Percentiles rank a stretch among this genome's conserved stretches.
These are phyloP conservation scores for Pseudotulostoma volvatum DNA, from an alignment of 495 filamentous ascomycete species.

Conservation along the genomic window DNA sequence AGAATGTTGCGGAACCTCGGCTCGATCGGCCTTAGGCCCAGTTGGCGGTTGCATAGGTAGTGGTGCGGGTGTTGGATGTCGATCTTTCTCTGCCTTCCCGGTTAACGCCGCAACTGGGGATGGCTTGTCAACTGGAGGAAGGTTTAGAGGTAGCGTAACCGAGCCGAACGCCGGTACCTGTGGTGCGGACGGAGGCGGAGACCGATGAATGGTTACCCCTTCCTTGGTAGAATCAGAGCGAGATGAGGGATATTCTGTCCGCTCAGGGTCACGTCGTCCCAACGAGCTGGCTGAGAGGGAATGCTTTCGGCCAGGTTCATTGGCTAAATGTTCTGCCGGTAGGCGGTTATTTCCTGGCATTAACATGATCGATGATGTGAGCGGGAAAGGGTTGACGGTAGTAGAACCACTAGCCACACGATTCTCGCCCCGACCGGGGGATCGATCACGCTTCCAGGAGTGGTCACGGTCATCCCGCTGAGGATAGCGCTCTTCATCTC, in stretches of 20 bases:
- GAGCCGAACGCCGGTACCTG: slow-evolving; percentile 74
- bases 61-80: slow-evolving; percentile 8
- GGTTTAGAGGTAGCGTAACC: slow-evolving; percentile 19
- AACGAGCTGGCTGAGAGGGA: slow-evolving; percentile 7
- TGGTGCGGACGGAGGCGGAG: slow-evolving; percentile 64
- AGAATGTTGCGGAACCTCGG: slow-evolving; percentile 7
- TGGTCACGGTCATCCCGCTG: slow-evolving; percentile 41
- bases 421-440: slow-evolving; percentile 26
- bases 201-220: slow-evolving; percentile 17
- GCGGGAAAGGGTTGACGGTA: slow-evolving; percentile 7
- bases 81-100: slow-evolving; percentile 19
- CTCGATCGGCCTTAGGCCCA: slow-evolving; percentile 23
- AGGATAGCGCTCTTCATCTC: slow-evolving; percentile 22
- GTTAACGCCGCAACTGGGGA: slow-evolving; percentile 19
- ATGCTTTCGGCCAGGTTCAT: slow-evolving; percentile 26
- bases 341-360: slow-evolving; percentile 5
- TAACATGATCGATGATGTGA: slow-evolving; percentile 6
- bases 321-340: slow-evolving; percentile 14
- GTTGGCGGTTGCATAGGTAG: slow-evolving; percentile 20
- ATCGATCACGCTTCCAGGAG: slow-evolving; percentile 36
- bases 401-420: slow-evolving; percentile 21
- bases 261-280: slow-evolving; percentile 26
- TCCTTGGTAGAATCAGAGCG: slow-evolving; percentile 28
- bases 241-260: slow-evolving; percentile 19
- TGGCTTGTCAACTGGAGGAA: slow-evolving; percentile 15